Base-by-base conservation (phyloP, 352 stramenopile species). In the Phytophthora pisi region DNA sequence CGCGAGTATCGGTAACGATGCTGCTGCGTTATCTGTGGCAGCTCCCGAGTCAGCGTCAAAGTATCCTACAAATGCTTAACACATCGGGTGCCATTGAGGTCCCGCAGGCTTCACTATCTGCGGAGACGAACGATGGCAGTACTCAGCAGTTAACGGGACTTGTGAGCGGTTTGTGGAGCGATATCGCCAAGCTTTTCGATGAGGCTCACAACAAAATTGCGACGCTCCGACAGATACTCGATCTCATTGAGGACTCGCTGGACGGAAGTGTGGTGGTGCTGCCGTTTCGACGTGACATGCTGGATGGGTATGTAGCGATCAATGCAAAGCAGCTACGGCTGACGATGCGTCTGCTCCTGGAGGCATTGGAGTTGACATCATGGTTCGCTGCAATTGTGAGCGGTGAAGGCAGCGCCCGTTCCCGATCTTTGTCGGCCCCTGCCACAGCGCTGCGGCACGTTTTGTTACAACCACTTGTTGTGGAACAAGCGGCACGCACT, bases 1-100 rank as follows among this genome's bases (percentile, higher is more conserved):
- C 85, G 10, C 74, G 85, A 20, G 47, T 90, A 10, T 87, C 81
- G 2, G 79, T 87, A 8, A 75, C 76, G 10, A 61, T 90, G 53
- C 24, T 93, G 49, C 56, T 93, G 40, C 83, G 85, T 0, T 89
- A 78, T 68, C 61, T 93, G 6, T 93, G 85, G 85, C 84, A 92
- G 50, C 57, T 89, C 11, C 64, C 72, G 0, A 77, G 73, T 45
- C 79, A 86, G 55, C 78, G 72, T 8, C 57, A 66, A 15, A 71
- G 61, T 20, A 65, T 90, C 13, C 34, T 78, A 23, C 66, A 74
- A 5, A 55, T 72, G 40, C 51, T 78, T 8, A 66, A n/a, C 34
- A 56, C 38, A 61, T 68, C 58, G 30, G 73, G 38, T 58, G 24
- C n/a, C 51, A 69, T 42, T 56, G 66, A 45, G 36, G 38, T 13